Evolutionary conservation across 306 rosid genomes (phyloP), one percentile per base, ranked within the genome.

Genomic region (Albizia julibrissin): DNA sequence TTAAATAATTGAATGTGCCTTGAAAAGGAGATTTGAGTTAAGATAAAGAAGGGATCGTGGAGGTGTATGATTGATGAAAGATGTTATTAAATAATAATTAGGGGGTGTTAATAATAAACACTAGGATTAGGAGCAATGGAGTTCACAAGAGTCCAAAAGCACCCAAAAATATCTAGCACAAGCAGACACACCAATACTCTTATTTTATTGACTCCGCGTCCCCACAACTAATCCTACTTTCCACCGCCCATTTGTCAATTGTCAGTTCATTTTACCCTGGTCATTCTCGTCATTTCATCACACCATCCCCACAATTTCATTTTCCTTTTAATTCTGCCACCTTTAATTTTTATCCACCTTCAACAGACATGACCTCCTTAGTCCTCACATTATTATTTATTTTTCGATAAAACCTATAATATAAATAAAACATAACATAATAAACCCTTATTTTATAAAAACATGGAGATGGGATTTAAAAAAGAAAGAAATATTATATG

Each of bases 111-210:
- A 21, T 18, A 56, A 21, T 56, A 8, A 56, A 56, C 10, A 0
- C 16, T 22, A 16, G 66, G 18, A 26, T 22, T 16, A 56, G 62
- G 62, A 52, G 19, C 40, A 37, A 37, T 37, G 6, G 6, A 6
- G 62, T 7, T 10, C 18, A 15, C 5, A 26, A 21, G 40, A 10
- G 19, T 10, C 59, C 75, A 37, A 66, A 66, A 73, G 13, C 43
- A 50, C 3, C 74, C 68, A 44, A 12, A 82, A 82, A 82, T 82
- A 82, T 82, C 81, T 82, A 5, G 22, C 62, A 69, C 1, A 18
- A 13, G 29, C 5, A 0, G 71, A 61, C 72, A 42, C 8, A 2
- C 44, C 14, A 50, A 0, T 18, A 15, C 21, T 8, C 59, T 13
- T 69, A 49, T 47, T 74, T 81, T 66, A 24, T 73, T 61, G 24